Conservation (phyloP, 306 rosid genomes). For the Senna tora region DNA sequence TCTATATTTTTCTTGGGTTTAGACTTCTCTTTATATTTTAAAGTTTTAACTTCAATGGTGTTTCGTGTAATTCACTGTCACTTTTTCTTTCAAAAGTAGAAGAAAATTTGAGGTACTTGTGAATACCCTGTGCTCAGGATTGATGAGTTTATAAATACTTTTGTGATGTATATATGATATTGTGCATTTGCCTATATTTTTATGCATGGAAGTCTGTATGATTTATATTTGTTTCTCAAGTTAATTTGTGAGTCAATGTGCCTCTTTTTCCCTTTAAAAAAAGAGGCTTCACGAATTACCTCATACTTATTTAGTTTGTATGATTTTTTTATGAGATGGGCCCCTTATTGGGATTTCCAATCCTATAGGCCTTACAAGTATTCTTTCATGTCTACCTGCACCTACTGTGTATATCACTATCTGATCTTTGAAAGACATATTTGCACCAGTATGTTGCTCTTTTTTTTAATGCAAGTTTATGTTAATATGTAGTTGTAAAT, state of each 20-base stretch:
- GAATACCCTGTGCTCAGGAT: not conserved
- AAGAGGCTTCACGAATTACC: not conserved
- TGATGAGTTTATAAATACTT: not conserved
- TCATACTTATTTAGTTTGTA: not conserved
- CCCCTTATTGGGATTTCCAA: not conserved
- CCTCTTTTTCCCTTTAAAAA: not conserved
- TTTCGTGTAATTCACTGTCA: conserved; percentile 6
- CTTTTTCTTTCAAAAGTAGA: not conserved
- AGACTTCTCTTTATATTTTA: conserved; percentile 19
- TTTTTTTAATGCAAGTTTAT: not conserved
- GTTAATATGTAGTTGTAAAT: conserved; percentile 17
- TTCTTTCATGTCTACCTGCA: not conserved
- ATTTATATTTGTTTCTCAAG: not conserved
- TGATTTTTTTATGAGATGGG: not conserved
- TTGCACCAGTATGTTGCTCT: not conserved
- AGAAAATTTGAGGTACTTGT: not conserved
- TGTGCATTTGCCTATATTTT: conserved; percentile 13
- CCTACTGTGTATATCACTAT: not conserved
- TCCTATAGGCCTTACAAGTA: not conserved
- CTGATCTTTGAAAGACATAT: too few species aligned
- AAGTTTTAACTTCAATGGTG: not conserved
- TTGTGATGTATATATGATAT: not conserved
- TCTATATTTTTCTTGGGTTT: conserved; percentile 3
- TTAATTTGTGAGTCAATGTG: not conserved
- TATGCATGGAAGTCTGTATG: conserved; percentile 14